These are phyloP conservation scores for Golubevia sp. DNA, from an alignment of 1,284 basidiomycete species.

Conservation along the genomic window DNA sequence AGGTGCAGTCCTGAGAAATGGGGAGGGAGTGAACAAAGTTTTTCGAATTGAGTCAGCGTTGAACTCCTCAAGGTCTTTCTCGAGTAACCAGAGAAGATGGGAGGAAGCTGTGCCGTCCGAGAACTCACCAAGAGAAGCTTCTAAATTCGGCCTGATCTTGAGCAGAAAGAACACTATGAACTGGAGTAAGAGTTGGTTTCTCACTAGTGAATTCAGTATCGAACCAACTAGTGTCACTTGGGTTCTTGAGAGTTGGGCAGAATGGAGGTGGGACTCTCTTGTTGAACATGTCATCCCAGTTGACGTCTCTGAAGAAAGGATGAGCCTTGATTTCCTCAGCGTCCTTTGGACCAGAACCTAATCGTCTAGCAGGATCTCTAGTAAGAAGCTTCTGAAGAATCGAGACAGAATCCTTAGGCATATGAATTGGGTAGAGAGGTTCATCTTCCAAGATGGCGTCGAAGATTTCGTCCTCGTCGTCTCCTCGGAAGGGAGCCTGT, in stretches of 20 bases:
- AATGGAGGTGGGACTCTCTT: conserved; percentile 97
- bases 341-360: conserved; percentile 92
- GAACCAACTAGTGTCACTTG: conserved; percentile 73
- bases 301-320: conserved; percentile 97
- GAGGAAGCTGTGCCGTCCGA: too few species aligned
- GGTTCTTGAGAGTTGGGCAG: conserved; percentile 81
- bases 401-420: conserved; percentile 96
- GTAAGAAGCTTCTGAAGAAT: conserved; percentile 91
- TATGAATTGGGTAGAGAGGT: conserved; percentile 98
- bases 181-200: conserved; percentile 95
- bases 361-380: conserved; percentile 84
- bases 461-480: conserved; percentile 99
- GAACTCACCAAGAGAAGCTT: conserved; percentile 52
- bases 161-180: conserved; percentile 89
- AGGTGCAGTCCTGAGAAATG: too few species aligned
- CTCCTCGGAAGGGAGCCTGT: conserved; percentile 97
- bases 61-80: too few species aligned
- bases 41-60: too few species aligned
- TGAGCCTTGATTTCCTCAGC: conserved; percentile 98
- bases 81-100: too few species aligned
- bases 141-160: conserved; percentile 75
- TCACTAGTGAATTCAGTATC: conserved; percentile 96
- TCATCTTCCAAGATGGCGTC: conserved; percentile 99
- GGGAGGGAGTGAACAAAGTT: too few species aligned
- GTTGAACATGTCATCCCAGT: conserved; percentile 90